Base-by-base conservation (phyloP, 371 early-diverging fungal species). In the Mucor velutinosus region DNA sequence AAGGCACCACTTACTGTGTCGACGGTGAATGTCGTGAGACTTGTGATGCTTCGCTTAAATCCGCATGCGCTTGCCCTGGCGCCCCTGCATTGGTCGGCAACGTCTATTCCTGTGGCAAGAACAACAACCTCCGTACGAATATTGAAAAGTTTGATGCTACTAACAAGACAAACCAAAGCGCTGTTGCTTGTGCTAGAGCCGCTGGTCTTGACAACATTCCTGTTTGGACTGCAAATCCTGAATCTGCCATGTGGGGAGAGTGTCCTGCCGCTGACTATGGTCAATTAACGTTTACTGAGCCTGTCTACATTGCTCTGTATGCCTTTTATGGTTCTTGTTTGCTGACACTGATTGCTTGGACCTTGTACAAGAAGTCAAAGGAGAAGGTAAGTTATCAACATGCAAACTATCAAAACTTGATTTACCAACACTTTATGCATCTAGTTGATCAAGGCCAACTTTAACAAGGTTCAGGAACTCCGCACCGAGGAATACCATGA, bases 271-370 rank as follows among this genome's bases (percentile, higher is more conserved):
- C 84, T 8, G 80, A 79, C 41, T 76, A 74, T 62, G 85, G 82
- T 27, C 64, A 70, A 69, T 73, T 88, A 35, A 81, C 55, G 1
- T 80, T 70, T 61, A 63, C 71, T 56, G 84, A 80, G 35, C 76
- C 72, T 62, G 72, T 77, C n/a, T 80, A 79, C 56, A 79, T 87
- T 60, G 81, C 87, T 5, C 62, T 84, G 21, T 71, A 79, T 45
- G 75, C 80, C 7, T 87, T 89, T 30, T 80, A 87, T 37, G 86
- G 85, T n/a, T 92, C 89, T 76, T 76, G 90, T 30, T 79, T 82
- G 7, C 73, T 82, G 25, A 72, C 89, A 58, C 69, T 84, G 21
- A 60, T 86, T 12, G 62, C 77, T 0, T 91, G 91, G 67, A 78
- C 78, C 30, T 35, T 83, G 1, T 92, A 92, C 70, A 90, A 92